These are phyloP conservation scores for Apiospora malaysiana DNA, from an alignment of 2,329 filamentous ascomycete species.

Conservation along the genomic window DNA sequence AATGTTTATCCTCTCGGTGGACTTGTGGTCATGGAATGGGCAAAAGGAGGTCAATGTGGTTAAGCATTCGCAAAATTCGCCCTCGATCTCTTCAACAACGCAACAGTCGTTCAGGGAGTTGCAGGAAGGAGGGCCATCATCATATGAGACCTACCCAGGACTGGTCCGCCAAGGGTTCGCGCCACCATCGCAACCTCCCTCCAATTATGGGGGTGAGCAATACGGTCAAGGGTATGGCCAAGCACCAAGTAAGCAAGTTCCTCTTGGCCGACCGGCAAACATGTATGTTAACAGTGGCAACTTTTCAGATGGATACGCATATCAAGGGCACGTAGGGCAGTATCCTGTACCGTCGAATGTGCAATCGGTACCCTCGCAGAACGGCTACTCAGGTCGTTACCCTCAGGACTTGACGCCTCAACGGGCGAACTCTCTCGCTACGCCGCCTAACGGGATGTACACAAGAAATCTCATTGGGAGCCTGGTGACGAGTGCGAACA, in stretches of 20 bases:
- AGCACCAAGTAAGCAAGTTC: not conserved
- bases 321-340: conserved; percentile 1
- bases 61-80: conserved; percentile 67
- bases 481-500: conserved; percentile 85
- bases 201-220: not conserved
- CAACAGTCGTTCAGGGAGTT: conserved; percentile 70
- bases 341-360: conserved; percentile 10
- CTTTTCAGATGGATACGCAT: conserved; percentile 8
- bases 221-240: conserved; percentile 4
- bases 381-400: conserved; percentile 28
- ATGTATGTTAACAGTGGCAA: not conserved
- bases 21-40: conserved; percentile 71
- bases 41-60: conserved; percentile 70
- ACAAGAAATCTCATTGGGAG: conserved; percentile 95
- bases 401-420: conserved; percentile 27
- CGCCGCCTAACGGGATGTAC: conserved; percentile 79
- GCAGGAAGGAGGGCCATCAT: conserved; percentile 28
- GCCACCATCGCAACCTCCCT: conserved; percentile 6
- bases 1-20: conserved; percentile 57
- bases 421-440: conserved; percentile 38
- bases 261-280: not conserved
- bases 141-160: not conserved
- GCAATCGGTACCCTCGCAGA: conserved; percentile 44
- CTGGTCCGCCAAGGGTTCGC: conserved; percentile 5
- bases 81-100: conserved; percentile 82